phyloP scores from a whole-genome alignment of 768 basidiomycete genomes.

The Collybiopsis luxurians region DNA sequence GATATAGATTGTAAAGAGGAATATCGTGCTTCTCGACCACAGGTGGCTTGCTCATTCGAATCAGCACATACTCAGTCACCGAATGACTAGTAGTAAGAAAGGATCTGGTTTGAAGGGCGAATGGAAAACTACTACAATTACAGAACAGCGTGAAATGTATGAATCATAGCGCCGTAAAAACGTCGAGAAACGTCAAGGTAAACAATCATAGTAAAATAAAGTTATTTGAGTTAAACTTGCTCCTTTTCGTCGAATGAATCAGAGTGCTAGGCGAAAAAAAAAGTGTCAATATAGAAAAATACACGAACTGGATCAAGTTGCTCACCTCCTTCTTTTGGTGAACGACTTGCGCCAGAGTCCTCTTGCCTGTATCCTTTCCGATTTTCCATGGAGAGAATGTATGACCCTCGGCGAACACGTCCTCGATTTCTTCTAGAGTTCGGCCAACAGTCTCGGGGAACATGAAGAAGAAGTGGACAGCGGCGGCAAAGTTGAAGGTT shows the following conservation, averaged over 20 bases:
- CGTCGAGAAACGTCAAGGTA: no score
- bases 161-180: no score
- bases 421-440: slow-evolving; percentile 77
- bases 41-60: no score
- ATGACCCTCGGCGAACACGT: slow-evolving; percentile 69
- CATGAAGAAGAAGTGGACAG: slow-evolving; percentile 73
- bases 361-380: slow-evolving; percentile 57
- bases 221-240: neutral
- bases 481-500: slow-evolving; percentile 71
- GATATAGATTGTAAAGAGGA: no score
- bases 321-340: slow-evolving; percentile 1
- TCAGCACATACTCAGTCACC: no score
- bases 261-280: neutral
- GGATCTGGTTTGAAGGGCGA: no score
- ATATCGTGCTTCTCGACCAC: no score
- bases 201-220: no score
- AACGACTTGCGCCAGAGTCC: slow-evolving; percentile 52
- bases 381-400: slow-evolving; percentile 72
- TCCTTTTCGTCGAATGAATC: slow-evolving; percentile 5
- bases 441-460: slow-evolving; percentile 77
- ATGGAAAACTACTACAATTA: no score
- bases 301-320: neutral
- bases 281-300: neutral
- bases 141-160: no score
- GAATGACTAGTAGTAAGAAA: no score